Percentiles rank a stretch among this genome's conserved stretches.
Evolutionary conservation across 192 early-diverging fungal genomes (phyloP).

Genomic region (Spizellomyces punctatus): DNA sequence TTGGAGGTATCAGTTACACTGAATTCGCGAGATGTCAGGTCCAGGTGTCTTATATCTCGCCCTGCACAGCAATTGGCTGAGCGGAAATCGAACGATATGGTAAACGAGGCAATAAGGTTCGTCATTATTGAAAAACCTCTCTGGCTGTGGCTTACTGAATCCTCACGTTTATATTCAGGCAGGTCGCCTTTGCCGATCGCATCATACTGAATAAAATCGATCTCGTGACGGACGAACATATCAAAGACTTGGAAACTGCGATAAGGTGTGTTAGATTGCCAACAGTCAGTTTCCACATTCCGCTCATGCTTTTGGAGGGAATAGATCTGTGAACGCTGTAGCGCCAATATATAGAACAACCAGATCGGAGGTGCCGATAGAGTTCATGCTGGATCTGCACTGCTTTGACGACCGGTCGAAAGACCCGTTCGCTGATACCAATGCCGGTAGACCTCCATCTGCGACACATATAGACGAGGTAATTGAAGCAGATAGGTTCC

Average conservation of each 20-base stretch:
- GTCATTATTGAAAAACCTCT: conserved; percentile 16
- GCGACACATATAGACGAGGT: conserved; percentile 44
- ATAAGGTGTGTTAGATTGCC: conserved; percentile 35
- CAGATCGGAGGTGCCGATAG: conserved; percentile 52
- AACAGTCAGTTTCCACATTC: neutral
- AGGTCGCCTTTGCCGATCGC: conserved; percentile 87
- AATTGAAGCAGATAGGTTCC: conserved; percentile 8
- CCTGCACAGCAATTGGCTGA: conserved; percentile 47
- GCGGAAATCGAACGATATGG: conserved; percentile 55
- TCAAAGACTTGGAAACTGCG: conserved; percentile 39
- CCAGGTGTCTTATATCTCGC: neutral
- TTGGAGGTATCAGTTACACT: conserved; percentile 3
- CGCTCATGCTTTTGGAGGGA: neutral
- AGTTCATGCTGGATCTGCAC: conserved; percentile 63
- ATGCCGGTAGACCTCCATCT: conserved; percentile 1
- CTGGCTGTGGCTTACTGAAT: neutral
- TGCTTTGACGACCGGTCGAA: conserved; percentile 55
- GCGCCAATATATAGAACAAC: conserved; percentile 49
- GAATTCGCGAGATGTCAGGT: neutral
- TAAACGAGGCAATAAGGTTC: conserved; percentile 78
- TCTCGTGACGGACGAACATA: conserved; percentile 47
- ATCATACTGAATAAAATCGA: conserved; percentile 89
- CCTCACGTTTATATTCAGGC: conserved; percentile 39
- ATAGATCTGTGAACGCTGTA: conserved; percentile 50
- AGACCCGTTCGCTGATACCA: conserved; percentile 33